phyloP scores from a whole-genome alignment of 805 yeast species.

The Kluyveromyces wickerhamii region DNA sequence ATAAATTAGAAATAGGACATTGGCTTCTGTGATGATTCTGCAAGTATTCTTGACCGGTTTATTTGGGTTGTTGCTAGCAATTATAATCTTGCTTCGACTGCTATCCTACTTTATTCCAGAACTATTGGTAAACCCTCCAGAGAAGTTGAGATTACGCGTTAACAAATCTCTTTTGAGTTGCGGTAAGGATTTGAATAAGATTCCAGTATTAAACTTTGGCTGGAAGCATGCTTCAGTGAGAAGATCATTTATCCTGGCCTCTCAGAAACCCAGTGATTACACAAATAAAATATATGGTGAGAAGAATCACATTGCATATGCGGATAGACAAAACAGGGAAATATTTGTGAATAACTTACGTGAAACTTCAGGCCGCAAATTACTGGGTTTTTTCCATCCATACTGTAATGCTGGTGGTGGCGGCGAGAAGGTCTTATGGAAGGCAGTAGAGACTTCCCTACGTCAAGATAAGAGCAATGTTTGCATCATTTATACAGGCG shows the following conservation, averaged over 20 bases:
- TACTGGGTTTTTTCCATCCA: constrained; percentile 92
- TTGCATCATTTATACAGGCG: constrained; percentile 69
- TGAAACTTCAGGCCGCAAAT: constrained; percentile 16
- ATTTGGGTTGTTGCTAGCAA: not conserved
- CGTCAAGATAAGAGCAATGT: constrained; percentile 39
- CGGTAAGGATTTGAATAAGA: constrained; percentile 10
- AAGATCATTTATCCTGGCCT: constrained; percentile 31
- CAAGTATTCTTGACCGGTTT: too few species aligned
- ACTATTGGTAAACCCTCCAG: constrained; percentile 13
- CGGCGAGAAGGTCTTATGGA: constrained; percentile 96
- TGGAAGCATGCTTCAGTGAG: constrained; percentile 30
- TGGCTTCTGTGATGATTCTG: too few species aligned
- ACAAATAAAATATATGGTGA: constrained; percentile 10
- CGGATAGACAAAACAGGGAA: constrained; percentile 11
- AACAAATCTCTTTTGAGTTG: constrained; percentile 13
- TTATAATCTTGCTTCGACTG: not conserved
- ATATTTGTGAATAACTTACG: constrained; percentile 9
- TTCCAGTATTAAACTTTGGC: constrained; percentile 14
- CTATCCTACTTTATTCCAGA: constrained; percentile 8
- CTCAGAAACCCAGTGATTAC: constrained; percentile 26
- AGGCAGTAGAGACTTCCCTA: constrained; percentile 72
- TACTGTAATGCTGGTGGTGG: constrained; percentile 97
- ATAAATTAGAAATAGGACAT: too few species aligned
- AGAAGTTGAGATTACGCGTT: constrained; percentile 13
- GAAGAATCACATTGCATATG: constrained; percentile 5